Evolutionary conservation across 2,329 filamentous ascomycete species (phyloP), one percentile per base, ranked within the genome.

Genomic region (Didymellaceae sp.): DNA sequence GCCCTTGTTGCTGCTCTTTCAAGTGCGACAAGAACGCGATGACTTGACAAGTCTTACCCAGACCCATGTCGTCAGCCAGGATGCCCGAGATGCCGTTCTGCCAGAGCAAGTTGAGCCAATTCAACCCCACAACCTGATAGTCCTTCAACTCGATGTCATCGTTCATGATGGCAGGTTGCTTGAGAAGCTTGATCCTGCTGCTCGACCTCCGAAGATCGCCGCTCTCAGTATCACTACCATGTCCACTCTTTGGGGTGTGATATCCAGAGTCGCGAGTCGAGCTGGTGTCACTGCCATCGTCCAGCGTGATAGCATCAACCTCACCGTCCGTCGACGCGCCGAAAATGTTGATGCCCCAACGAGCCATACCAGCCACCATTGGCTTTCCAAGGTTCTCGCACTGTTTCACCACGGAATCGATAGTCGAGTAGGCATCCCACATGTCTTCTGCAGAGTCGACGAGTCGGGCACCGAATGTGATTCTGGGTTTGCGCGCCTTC

Each of bases 41-140:
- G 55, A 97, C 91, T 67, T 99, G 93, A 63, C 91, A 97, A 0
- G 94, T 99, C 79, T 99, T 99, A 35, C 94, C 94, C 31, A 85
- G 65, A 42, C 90, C 94, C 94, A 99, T 99, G 69, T 99, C 94
- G 69, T 99, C 94, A 1, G 94, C 94, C 14, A 99, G 79, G 48
- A 99, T 97, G 56, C 91, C 93, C 35, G 90, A 93, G 42, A 95
- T 82, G 21, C 86, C 81, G 50, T 89, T 86, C 43, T 86, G 81
- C 75, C 91, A 96, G 11, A 99, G 81, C 35, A 97, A 76, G 46
- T 87, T 86, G 66, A 99, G 82, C 94, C 94, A 99, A 68, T 97
- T 97, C 42, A 99, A 82, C 4, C 94, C 94, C 22, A 96, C 91
- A 16, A 97, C 77, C 70, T 99, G 94, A 66, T 97, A 97, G 26